A percentile compares a stretch with the other conserved stretches of the same genome.
These are phyloP conservation scores for Clohesyomyces aquaticus DNA, from an alignment of 495 filamentous ascomycete genomes.

Conservation along the genomic window DNA sequence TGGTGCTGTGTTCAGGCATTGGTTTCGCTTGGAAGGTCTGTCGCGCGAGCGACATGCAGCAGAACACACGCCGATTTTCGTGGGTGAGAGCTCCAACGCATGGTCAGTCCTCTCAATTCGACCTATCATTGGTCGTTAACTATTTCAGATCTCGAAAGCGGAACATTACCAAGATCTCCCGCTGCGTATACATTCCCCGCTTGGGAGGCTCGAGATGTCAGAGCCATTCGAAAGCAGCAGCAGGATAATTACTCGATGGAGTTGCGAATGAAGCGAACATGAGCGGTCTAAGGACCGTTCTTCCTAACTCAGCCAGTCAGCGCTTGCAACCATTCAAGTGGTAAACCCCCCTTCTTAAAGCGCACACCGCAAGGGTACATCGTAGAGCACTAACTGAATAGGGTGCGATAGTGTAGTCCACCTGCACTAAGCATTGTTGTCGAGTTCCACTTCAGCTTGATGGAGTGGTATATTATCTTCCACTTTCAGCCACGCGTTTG, in stretches of 20 bases:
- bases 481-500: no score
- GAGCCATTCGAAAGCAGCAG: not conserved
- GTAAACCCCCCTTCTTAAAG: no score
- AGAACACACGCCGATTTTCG: not conserved
- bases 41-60: not conserved
- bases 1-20: not conserved
- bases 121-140: no score
- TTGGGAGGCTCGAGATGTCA: not conserved
- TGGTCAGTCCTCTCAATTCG: not conserved
- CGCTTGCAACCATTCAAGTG: no score
- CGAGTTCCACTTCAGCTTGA: no score
- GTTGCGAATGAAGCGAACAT: not conserved
- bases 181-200: not conserved
- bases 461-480: no score
- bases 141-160: not conserved
- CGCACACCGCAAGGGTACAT: no score
- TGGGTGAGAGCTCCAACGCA: not conserved
- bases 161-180: not conserved
- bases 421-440: no score
- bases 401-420: no score
- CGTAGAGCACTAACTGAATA: no score
- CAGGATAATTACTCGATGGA: not conserved
- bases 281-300: no score
- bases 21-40: not conserved
- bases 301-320: no score